Conservation (phyloP, 257 asterid species). For the Rauvolfia tetraphylla region DNA sequence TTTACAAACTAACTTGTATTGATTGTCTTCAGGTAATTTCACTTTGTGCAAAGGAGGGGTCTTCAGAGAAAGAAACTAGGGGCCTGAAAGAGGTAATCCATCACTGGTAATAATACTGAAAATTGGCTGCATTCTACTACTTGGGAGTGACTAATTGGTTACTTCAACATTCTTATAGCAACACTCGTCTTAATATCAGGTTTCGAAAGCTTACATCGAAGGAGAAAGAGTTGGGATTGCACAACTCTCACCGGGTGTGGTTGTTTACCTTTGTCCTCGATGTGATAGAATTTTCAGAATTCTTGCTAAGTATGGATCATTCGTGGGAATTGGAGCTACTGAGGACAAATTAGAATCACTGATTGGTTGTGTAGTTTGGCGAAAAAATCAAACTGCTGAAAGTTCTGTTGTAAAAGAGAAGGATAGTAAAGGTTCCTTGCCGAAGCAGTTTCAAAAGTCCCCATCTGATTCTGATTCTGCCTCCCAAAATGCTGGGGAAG, state of each 20-base stretch:
- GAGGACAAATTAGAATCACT: conserved; percentile 20
- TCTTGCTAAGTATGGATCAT: conserved; percentile 26
- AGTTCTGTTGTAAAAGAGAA: too few species aligned
- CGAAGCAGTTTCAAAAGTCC: too few species aligned
- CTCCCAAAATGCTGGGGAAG: neutral
- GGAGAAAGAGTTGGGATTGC: conserved; percentile 28
- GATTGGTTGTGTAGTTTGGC: conserved; percentile 37
- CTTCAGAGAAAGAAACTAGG: conserved; percentile 19
- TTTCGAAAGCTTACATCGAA: conserved; percentile 15
- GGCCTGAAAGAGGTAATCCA: conserved; percentile 25
- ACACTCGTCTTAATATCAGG: conserved; percentile 10
- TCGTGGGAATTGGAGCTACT: conserved; percentile 19
- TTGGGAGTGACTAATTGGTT: neutral
- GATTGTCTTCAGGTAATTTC: conserved; percentile 27
- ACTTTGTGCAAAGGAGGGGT: conserved; percentile 25
- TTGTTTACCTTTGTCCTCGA: conserved; percentile 28
- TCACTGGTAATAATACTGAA: neutral
- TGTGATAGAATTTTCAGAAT: conserved; percentile 23
- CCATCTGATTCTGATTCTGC: too few species aligned
- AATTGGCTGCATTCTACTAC: neutral
- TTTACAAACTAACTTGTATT: conserved; percentile 3
- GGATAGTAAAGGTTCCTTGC: too few species aligned
- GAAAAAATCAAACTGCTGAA: conserved; percentile 12
- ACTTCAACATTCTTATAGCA: neutral
- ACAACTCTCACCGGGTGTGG: conserved; percentile 18